Evolutionary conservation across 139 green algal genomes (phyloP), one percentile per base, ranked within the genome.

Genomic region (Spirogloea muscicola): DNA sequence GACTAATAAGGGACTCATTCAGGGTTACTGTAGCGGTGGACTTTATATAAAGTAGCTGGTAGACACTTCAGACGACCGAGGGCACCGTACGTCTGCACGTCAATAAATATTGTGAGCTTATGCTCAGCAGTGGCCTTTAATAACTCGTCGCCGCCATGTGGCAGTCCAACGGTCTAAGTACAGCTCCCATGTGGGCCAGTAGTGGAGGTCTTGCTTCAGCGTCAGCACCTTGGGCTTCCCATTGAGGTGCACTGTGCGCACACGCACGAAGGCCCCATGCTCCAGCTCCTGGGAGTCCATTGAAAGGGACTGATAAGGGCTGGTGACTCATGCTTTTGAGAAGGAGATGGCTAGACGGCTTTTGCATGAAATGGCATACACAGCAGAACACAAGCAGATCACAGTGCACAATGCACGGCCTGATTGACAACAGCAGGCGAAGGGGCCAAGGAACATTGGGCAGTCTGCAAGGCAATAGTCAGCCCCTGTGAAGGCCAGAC

Each of bases 191-290:
- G 89, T 92, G 21, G 91, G 91, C 90, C 90, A 96, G 85, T 92
- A 95, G n/a, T 80, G 76, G 49, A 90, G 74, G 77, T 96, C 91
- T 39, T 85, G 74, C 86, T 92, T 91, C 10, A 96, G 49, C 2
- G 87, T 91, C 42, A 96, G 73, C 69, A 94, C 90, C 74, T 90
- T 84, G 3, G 64, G 63, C 62, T 82, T 84, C 48, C 60, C 59
- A n/a, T 82, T 76, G 39, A 86, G 16, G 51, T 77, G 34, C n/a
- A 84, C 64, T 25, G 64, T 40, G 36, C 76, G 62, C 27, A 83
- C 33, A 21, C 91, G 77, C 41, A 91, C 91, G 83, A 90, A 93
- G 41, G 87, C 84, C 1, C 84, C 84, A 74, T 93, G 74, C 13
- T 58, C 18, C 18, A 94, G 84, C 10, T 41, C 29, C 42, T 82